Evolutionary conservation across 805 yeast genomes (phyloP).

Genomic region (Gaillardinia entomophila): DNA sequence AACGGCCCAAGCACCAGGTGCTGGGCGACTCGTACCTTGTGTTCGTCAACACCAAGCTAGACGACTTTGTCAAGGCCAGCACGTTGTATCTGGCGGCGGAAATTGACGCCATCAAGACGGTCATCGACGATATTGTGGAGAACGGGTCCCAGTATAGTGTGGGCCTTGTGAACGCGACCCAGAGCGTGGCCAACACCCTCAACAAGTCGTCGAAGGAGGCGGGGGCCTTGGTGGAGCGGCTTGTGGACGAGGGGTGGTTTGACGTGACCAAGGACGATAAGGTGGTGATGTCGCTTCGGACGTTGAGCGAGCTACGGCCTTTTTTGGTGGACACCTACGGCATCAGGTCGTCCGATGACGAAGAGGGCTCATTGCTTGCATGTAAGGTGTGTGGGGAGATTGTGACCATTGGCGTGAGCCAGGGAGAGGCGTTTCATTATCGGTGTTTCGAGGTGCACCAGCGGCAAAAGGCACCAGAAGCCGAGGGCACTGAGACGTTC

Average conservation of each 20-base stretch:
- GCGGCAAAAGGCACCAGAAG: too few relatives aligned
- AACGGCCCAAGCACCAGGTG: constrained; percentile 30
- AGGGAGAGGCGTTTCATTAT: constrained; percentile 34
- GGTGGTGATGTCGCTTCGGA: constrained; percentile 33
- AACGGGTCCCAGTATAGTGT: constrained; percentile 28
- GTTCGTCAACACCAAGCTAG: constrained; percentile 36
- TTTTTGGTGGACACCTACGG: constrained; percentile 43
- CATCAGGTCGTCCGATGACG: constrained; percentile 6
- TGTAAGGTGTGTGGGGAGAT: constrained; percentile 51
- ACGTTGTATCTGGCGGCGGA: constrained; percentile 32
- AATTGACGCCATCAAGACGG: constrained; percentile 35
- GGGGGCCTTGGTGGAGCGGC: constrained; percentile 27
- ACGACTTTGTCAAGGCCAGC: constrained; percentile 36
- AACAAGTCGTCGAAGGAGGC: constrained; percentile 32
- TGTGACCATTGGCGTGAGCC: constrained; percentile 44
- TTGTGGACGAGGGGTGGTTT: constrained; percentile 53
- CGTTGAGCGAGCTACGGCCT: constrained; percentile 43
- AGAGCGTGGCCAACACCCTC: constrained; percentile 16
- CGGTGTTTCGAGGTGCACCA: constrained; percentile 40
- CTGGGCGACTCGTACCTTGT: constrained; percentile 26
- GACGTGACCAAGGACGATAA: constrained; percentile 22
- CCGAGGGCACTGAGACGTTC: too few relatives aligned
- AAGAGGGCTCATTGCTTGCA: constrained; percentile 31
- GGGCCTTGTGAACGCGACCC: constrained; percentile 29
- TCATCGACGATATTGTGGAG: constrained; percentile 43